Percentiles rank a stretch among this genome's conserved stretches.
These are phyloP conservation scores for Melanogaster broomeanus DNA, from an alignment of 768 basidiomycete species.

Conservation along the genomic window DNA sequence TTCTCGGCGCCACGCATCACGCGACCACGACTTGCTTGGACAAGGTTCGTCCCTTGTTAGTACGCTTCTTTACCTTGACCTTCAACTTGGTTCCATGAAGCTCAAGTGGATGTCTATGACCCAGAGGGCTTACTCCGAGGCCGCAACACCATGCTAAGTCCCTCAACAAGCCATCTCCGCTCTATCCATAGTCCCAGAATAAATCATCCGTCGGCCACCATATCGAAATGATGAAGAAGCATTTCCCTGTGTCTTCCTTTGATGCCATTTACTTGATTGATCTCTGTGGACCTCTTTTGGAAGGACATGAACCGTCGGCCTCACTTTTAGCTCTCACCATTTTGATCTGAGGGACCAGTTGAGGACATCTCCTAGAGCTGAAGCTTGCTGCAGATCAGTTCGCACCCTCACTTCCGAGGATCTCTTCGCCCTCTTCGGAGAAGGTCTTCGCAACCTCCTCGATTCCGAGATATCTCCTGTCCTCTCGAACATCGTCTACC, in stretches of 20 bases:
- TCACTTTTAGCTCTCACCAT: no score
- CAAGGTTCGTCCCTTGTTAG: no score
- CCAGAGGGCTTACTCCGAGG: constrained; percentile 59
- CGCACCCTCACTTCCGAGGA: constrained; percentile 57
- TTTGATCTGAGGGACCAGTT: constrained; percentile 46
- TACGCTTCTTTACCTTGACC: background rate
- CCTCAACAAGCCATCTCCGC: constrained; percentile 62
- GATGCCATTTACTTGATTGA: no score
- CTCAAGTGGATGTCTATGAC: constrained; percentile 76
- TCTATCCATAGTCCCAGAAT: no score
- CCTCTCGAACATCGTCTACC: constrained; percentile 71
- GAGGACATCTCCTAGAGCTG: constrained; percentile 77
- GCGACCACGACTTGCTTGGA: no score
- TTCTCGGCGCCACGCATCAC: constrained; percentile 46
- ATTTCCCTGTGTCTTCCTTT: no score
- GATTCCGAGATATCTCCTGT: constrained; percentile 63
- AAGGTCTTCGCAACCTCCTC: constrained; percentile 62
- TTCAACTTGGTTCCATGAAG: constrained; percentile 54
- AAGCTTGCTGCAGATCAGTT: constrained; percentile 73
- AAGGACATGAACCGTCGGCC: no score
- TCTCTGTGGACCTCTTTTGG: constrained; percentile 68
- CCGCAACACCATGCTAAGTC: constrained; percentile 67
- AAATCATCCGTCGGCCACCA: no score
- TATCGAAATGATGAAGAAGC: no score
- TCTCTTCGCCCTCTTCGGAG: constrained; percentile 68